A percentile compares a stretch with the other conserved stretches of the same genome.
Conservation (phyloP, 768 basidiomycete genomes). For the Melanogaster broomeanus region DNA sequence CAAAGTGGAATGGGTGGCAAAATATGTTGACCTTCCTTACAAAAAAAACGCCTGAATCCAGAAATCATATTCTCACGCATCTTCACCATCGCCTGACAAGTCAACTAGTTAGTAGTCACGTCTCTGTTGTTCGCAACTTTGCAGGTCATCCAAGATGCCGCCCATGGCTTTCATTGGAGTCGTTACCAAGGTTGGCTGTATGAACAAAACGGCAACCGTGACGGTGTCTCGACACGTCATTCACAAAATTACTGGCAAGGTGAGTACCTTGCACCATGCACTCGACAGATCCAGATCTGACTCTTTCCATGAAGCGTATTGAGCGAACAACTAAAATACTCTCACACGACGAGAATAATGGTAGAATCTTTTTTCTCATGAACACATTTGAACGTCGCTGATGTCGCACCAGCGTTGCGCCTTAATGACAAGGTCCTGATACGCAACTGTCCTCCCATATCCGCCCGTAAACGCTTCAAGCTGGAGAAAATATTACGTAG, state of each 20-base stretch:
- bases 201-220: conserved; percentile 86
- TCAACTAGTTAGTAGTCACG: too few species aligned
- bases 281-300: background rate
- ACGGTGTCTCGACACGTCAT: conserved; percentile 72
- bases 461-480: conserved; percentile 75
- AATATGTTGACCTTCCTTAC: too few species aligned
- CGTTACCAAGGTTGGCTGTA: conserved; percentile 79
- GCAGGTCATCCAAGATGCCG: conserved; percentile 50
- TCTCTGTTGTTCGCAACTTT: too few species aligned
- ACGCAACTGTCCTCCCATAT: conserved; percentile 80
- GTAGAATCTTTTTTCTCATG: conserved; percentile 46
- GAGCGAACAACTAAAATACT: conserved; percentile 78
- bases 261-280: conserved; percentile 31
- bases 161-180: conserved; percentile 75
- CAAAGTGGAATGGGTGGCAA: too few species aligned
- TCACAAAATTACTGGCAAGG: conserved; percentile 80
- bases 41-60: too few species aligned
- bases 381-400: conserved; percentile 1
- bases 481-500: conserved; percentile 68
- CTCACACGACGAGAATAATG: conserved; percentile 70
- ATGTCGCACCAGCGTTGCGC: conserved; percentile 50
- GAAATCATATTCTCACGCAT: conserved; percentile 1
- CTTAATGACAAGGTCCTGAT: conserved; percentile 73
- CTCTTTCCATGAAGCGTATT: conserved; percentile 50
- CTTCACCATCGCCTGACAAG: background rate